These are phyloP conservation scores for Wickerhamomyces chambardii DNA, from an alignment of 805 yeast genomes.

Conservation along the genomic window DNA sequence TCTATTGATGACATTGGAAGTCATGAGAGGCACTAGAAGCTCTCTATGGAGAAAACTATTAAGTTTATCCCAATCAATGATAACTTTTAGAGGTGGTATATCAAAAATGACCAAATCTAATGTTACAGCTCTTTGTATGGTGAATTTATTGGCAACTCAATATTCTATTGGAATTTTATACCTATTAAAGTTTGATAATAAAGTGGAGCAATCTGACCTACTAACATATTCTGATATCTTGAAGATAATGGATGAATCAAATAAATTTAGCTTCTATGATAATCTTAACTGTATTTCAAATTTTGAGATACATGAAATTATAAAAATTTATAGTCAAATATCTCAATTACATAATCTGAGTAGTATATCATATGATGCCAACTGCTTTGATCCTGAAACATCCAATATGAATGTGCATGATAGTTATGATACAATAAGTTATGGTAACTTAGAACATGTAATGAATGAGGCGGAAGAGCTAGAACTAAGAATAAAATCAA, in stretches of 20 bases:
- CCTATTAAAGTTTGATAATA: constrained; percentile 1
- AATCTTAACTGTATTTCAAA: constrained; percentile 4
- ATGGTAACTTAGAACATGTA: neutral
- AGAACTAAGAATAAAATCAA: neutral
- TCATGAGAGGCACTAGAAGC: constrained; percentile 4
- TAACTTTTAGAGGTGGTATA: constrained; percentile 9
- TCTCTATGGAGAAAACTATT: constrained; percentile 4
- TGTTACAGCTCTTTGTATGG: constrained; percentile 6
- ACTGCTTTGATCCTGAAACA: neutral
- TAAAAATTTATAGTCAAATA: constrained; percentile 4
- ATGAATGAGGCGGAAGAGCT: constrained; percentile 1
- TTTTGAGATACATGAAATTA: constrained; percentile 6
- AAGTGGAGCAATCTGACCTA: constrained; percentile 1
- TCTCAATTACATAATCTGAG: constrained; percentile 8
- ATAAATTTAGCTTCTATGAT: constrained; percentile 4
- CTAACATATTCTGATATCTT: constrained; percentile 5
- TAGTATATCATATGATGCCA: constrained; percentile 6
- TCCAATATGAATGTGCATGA: neutral
- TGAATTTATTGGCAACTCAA: constrained; percentile 5
- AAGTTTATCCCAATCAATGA: constrained; percentile 2
- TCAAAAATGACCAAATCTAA: constrained; percentile 2
- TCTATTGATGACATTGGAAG: constrained; percentile 4
- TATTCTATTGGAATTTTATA: constrained; percentile 5
- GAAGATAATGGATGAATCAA: constrained; percentile 2
- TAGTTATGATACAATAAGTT: constrained; percentile 1